Percentiles rank a stretch among this genome's conserved stretches.
Conservation (phyloP, 306 rosid species). For the Cucurbita ficifolia region DNA sequence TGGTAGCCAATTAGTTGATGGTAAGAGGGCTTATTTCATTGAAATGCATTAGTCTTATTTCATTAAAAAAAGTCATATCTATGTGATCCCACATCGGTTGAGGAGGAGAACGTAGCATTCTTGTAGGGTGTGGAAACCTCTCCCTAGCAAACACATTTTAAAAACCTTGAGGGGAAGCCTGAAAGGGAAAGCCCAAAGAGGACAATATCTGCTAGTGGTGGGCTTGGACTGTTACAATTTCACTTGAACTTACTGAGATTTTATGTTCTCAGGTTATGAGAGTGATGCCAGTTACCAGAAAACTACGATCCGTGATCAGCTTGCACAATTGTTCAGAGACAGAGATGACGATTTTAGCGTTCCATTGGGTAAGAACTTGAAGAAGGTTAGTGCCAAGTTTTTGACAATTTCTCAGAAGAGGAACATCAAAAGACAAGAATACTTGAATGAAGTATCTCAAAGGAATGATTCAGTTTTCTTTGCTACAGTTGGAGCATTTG, state of each 20-base stretch:
- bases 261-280: slow-evolving; percentile 41
- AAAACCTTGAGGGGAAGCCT: too few species aligned
- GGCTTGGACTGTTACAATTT: neutral
- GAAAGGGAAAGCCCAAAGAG: too few species aligned
- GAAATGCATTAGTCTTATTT: neutral
- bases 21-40: slow-evolving; percentile 20
- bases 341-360: slow-evolving; percentile 69
- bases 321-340: slow-evolving; percentile 45
- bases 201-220: too few species aligned
- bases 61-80: neutral
- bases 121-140: too few species aligned
- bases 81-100: too few species aligned
- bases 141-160: too few species aligned
- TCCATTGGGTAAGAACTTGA: slow-evolving; percentile 63
- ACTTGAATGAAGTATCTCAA: slow-evolving; percentile 67
- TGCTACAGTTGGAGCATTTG: slow-evolving; percentile 84
- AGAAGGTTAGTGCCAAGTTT: slow-evolving; percentile 62
- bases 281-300: slow-evolving; percentile 38
- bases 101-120: too few species aligned
- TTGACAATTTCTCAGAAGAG: slow-evolving; percentile 80
- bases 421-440: slow-evolving; percentile 74
- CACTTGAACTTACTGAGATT: neutral
- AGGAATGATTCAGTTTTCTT: slow-evolving; percentile 84
- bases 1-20: slow-evolving; percentile 35
- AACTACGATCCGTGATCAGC: slow-evolving; percentile 57